A percentile compares a stretch with the other conserved stretches of the same genome.
phyloP scores from a whole-genome alignment of 371 early-diverging fungal species.

The Mortierella sp. region DNA sequence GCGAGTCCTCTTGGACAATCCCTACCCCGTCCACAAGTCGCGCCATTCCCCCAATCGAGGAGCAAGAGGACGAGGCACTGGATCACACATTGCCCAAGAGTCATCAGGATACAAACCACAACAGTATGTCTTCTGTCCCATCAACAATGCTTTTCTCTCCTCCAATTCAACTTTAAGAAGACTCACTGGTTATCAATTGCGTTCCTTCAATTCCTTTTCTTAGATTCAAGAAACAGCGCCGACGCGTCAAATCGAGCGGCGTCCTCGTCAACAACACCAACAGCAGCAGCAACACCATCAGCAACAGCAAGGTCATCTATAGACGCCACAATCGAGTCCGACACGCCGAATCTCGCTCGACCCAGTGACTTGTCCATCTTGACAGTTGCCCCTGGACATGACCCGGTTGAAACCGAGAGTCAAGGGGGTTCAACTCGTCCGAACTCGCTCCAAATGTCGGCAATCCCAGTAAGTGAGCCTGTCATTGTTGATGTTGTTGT shows the following conservation, averaged over 20 bases:
- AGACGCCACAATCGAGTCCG: constrained; percentile 4
- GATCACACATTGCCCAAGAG: neutral
- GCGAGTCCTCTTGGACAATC: constrained; percentile 67
- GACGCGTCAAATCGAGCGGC: constrained; percentile 11
- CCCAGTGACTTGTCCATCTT: constrained; percentile 16
- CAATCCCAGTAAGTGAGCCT: constrained; percentile 37
- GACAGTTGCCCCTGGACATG: constrained; percentile 24
- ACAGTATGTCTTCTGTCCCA: neutral
- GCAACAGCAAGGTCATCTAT: constrained; percentile 3
- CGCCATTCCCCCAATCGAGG: constrained; percentile 8
- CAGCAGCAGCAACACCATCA: neutral
- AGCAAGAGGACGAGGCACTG: neutral
- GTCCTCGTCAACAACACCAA: neutral
- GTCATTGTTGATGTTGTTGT: neutral
- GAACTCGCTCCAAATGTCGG: constrained; percentile 44
- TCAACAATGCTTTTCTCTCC: neutral
- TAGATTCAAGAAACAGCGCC: neutral
- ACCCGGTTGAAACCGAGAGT: constrained; percentile 40
- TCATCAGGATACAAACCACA: neutral
- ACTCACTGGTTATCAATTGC: neutral
- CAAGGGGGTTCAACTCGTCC: constrained; percentile 48
- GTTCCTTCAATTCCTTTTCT: neutral
- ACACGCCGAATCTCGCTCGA: neutral
- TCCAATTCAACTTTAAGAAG: neutral
- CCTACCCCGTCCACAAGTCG: constrained; percentile 20